A percentile compares a stretch with the other conserved stretches of the same genome.
Evolutionary conservation across 306 rosid species (phyloP).

Genomic region (Begonia masoniana): DNA sequence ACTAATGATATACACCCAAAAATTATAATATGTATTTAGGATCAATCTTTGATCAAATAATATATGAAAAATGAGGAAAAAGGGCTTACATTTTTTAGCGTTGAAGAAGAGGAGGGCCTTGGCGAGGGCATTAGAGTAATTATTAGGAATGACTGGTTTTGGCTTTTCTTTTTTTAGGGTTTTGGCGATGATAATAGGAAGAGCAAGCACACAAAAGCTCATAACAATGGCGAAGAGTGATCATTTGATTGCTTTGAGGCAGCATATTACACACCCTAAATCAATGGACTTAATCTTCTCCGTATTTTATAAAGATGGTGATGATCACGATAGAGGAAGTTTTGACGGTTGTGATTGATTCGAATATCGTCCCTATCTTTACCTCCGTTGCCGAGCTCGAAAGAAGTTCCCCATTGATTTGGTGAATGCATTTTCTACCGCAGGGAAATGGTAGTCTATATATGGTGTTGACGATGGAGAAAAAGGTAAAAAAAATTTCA

Average conservation of each 20-base stretch:
- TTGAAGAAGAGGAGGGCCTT: conserved; percentile 53
- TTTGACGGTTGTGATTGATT: no score
- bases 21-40: background rate
- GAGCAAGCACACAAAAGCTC: conserved; percentile 25
- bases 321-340: background rate
- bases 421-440: no score
- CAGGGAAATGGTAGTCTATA: no score
- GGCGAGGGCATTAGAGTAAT: conserved; percentile 37
- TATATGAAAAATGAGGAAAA: background rate
- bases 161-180: conserved; percentile 24
- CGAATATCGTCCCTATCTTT: no score
- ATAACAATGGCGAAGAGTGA: conserved; percentile 11
- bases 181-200: conserved; percentile 33
- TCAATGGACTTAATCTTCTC: conserved; percentile 47
- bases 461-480: no score
- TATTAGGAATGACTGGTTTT: conserved; percentile 22
- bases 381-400: no score
- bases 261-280: conserved; percentile 32
- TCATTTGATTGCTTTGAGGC: conserved; percentile 36
- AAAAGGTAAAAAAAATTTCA: no score
- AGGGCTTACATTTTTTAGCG: conserved; percentile 44
- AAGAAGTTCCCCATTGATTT: no score
- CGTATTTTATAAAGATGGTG: background rate
- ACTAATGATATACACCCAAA: background rate
- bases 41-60: background rate